Evolutionary conservation across 805 yeast genomes (phyloP), one percentile per base, ranked within the genome.

Genomic region (Candida quercuum): DNA sequence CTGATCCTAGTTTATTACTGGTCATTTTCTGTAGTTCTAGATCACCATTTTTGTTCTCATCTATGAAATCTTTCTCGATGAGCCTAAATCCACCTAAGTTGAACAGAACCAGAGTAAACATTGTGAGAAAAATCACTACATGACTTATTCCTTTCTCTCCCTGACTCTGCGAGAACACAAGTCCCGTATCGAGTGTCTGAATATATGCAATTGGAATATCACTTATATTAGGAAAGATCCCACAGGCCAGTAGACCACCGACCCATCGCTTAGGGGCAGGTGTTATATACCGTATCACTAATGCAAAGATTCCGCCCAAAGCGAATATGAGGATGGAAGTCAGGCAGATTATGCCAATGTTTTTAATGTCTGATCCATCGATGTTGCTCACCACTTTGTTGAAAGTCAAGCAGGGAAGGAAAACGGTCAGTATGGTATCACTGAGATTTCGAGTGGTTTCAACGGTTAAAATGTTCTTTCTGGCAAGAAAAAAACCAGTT

Each of bases 121-220:
- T 66, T 6, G 84, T 78, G 39, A 79, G 63, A 47, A 79, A 82
- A 23, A 87, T 78, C 49, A 88, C 80, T 15, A 82, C 78, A 59
- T 83, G 86, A 0, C 95, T 91, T 22, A 81, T 82, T 23, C 95
- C 95, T 48, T 72, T 69, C 37, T 74, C 67, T 14, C 83, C 81
- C 38, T 81, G 75, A 4, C 57, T 69, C 5, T 63, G 40, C 0
- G 77, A 61, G 48, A 87, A 78, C 6, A 69, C 60, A 1, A 74
- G 63, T 1, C 87, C 78, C 14, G 71, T 65, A 19, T 84, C 80
- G 52, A 86, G 61, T 3, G 91, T 81, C 51, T 81, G 86, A 26
- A 80, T 57, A 48, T 86, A 87, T 0, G 95, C 95, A 47, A 86
- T 83, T 0, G 96, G 95, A 39, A 86, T 66, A 60, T 86, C 95